Base-by-base conservation (phyloP, 2,329 filamentous ascomycete species). In the Sclerotinia glacialis region DNA sequence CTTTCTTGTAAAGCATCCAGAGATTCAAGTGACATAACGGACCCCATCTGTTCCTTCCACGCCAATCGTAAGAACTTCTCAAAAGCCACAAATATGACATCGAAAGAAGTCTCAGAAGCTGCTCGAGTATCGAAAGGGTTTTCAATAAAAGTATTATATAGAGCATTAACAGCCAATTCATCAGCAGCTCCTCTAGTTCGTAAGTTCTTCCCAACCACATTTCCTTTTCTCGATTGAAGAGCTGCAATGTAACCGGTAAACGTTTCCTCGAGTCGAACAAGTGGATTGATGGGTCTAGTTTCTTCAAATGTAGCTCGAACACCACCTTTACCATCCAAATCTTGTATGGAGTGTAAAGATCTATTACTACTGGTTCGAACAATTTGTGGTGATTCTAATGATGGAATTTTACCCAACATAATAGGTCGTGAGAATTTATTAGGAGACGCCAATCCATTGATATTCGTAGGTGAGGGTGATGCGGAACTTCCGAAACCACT, bases 1-100 rank as follows among this genome's bases (percentile, higher is more conserved):
- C 85, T 83, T 67, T 85, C 83, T 72, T 96, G 93, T n/a, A 98
- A 82, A 1, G 87, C 86, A 66, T 89, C 85, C 47, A 97, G 82
- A 6, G 87, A 84, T 56, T 89, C 83, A 63, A 86, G 83, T 1
- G 91, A 87, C 77, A 98, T 87, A 65, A 98, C 86, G 3, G 91
- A 87, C 0, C 94, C 94, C 83, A 97, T 93, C 72, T 92, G 89
- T 71, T 94, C 90, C 67, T 85, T 88, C 94, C 94, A 98, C 16
- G 91, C 93, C 69, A 93, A 89, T 67, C 87, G 88, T 68, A 97
- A 80, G 72, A 97, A 98, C 69, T 96, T 97, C 76, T 97, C 93
- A 76, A 97, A 98, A 0, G 93, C 90, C 34, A 91, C 90, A 75
- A 97, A 96, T 6, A 98, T 84, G 26, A 94, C 88, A 74, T 97